Evolutionary conservation across 495 filamentous ascomycete genomes (phyloP), one percentile per base, ranked within the genome.

Genomic region (Podospora comata): DNA sequence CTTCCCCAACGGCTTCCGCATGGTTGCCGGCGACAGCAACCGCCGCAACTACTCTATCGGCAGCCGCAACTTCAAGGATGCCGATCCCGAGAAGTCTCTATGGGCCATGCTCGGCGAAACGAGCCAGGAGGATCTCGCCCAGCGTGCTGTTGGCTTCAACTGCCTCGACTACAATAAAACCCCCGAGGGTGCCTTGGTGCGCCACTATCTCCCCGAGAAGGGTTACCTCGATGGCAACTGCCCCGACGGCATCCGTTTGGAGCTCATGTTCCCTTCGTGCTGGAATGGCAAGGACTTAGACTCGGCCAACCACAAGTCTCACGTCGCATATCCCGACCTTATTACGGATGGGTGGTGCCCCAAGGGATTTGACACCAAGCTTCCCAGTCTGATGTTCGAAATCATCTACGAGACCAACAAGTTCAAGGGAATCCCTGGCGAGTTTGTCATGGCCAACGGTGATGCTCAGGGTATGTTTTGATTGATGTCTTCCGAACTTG

Each of bases 181-280:
- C 0, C 72, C 88, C 20, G 93, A 97, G 74, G 81, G 84, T 0
- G 88, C 92, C 18, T 80, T 97, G n/a, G 88, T 84, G 63, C 91
- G 94, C 58, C 92, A 95, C 75, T 88, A 85, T 72, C 59, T 98
- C 72, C 94, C 94, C 0, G 85, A 90, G 65, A 95, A 97, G 83
- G 77, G 77, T 1, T 95, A 83, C 70, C 82, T 96, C 32, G 92
- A 96, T 72, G 83, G 80, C 54, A 85, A 94, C 72, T 97, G 93
- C 74, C 73, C 74, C 0, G 85, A 95, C 70, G 93, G 93, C 11
- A 72, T 97, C 59, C 88, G 93, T 34, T 79, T 93, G 54, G 92
- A 97, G 75, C 76, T 97, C 64, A 89, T 92, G 86, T 97, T 97
- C 81, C 93, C 93, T 11, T 92, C 90, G 0, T 97, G 93, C 85